Evolutionary conservation across 352 stramenopile species (phyloP).

Genomic region (Pythium monospermum): DNA sequence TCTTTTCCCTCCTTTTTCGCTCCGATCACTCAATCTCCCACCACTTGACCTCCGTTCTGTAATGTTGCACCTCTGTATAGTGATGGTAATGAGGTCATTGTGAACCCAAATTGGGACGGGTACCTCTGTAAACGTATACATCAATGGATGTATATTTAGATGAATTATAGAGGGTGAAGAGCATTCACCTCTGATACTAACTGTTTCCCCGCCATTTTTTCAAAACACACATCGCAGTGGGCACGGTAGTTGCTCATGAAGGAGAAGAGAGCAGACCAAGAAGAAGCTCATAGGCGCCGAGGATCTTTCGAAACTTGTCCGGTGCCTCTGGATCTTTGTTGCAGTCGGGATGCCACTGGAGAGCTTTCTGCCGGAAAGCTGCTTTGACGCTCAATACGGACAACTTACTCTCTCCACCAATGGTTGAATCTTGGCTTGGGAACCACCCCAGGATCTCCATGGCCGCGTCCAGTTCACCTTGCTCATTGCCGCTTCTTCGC

Average conservation of each 20-base stretch:
- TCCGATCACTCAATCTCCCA: no score
- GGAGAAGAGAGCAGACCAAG: constrained; percentile 19
- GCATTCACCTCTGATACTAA: constrained; percentile 6
- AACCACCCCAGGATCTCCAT: neutral
- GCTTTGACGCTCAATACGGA: constrained; percentile 34
- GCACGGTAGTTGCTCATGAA: neutral
- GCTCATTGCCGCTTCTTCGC: neutral
- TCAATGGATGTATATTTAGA: neutral
- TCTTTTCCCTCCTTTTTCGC: constrained; percentile 4
- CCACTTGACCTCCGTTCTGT: no score
- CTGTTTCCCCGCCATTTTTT: constrained; percentile 16
- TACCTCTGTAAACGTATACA: constrained; percentile 1
- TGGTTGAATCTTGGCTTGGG: neutral
- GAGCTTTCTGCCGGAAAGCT: constrained; percentile 61
- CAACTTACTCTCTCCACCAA: neutral
- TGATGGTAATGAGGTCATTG: neutral
- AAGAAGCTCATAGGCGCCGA: constrained; percentile 87
- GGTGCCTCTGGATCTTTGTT: constrained; percentile 71
- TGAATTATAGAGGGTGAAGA: neutral
- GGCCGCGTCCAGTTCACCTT: constrained; percentile 8
- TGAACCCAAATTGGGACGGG: constrained; percentile 9
- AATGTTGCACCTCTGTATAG: no score
- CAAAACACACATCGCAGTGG: neutral
- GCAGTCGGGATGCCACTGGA: constrained; percentile 93
- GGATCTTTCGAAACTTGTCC: constrained; percentile 82